Evolutionary conservation across 1,284 basidiomycete genomes (phyloP).

Genomic region (Trichosporon coremiiforme): DNA sequence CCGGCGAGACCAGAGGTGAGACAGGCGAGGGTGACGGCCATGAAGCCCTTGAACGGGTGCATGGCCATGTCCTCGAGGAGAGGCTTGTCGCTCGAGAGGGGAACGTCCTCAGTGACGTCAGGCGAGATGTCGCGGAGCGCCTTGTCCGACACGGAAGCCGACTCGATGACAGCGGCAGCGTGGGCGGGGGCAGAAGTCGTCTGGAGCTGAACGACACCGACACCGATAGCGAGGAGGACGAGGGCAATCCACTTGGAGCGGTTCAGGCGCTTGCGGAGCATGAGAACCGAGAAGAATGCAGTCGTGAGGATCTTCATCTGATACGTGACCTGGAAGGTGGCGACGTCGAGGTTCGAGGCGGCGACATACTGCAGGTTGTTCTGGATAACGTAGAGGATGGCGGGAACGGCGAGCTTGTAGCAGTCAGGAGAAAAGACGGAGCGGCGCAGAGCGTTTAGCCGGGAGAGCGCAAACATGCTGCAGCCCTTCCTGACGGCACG

Average conservation of each 20-base stretch:
- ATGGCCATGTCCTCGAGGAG: conserved; percentile 52
- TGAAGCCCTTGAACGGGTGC: conserved; percentile 78
- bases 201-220: conserved; percentile 91
- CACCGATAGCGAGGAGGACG: conserved; percentile 81
- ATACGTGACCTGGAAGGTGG: conserved; percentile 85
- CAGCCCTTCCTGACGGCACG: conserved; percentile 16
- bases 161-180: conserved; percentile 16
- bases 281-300: conserved; percentile 85
- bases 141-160: conserved; percentile 6
- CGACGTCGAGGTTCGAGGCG: conserved; percentile 86
- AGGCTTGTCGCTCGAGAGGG: conserved; percentile 2
- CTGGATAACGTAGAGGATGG: conserved; percentile 92
- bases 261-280: conserved; percentile 78
- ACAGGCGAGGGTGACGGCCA: conserved; percentile 85
- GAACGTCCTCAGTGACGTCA: conserved; percentile 12
- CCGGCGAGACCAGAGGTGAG: conserved; percentile 97
- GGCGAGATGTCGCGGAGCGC: conserved; percentile 13
- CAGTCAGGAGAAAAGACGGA: conserved; percentile 76
- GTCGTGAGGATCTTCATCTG: conserved; percentile 99
- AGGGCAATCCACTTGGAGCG: conserved; percentile 80
- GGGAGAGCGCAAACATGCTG: conserved; percentile 40
- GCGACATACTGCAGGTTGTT: conserved; percentile 96
- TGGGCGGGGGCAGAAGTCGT: conserved; percentile 36
- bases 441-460: conserved; percentile 37
- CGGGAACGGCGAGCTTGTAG: conserved; percentile 96